These are phyloP conservation scores for Saturnispora sanitii DNA, from an alignment of 805 yeast species.

Conservation along the genomic window DNA sequence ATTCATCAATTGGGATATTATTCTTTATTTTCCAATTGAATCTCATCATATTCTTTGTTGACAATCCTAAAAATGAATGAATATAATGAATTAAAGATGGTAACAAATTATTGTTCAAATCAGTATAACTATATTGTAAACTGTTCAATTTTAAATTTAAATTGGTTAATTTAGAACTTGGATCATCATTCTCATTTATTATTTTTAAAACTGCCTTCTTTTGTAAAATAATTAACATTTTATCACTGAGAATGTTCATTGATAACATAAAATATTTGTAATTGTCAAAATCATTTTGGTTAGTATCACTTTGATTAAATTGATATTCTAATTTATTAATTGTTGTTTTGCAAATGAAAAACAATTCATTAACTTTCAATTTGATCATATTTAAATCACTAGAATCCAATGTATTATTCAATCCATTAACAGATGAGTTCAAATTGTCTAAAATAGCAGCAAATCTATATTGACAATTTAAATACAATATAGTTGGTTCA, in stretches of 20 bases:
- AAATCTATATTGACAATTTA: slow-evolving; percentile 22
- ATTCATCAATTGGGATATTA: slow-evolving; percentile 51
- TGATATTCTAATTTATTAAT: slow-evolving; percentile 29
- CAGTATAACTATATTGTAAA: slow-evolving; percentile 36
- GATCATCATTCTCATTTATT: slow-evolving; percentile 6
- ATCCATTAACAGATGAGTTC: slow-evolving; percentile 40
- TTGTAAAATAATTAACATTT: slow-evolving; percentile 37
- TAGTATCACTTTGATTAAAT: slow-evolving; percentile 11
- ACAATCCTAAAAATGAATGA: slow-evolving; percentile 43
- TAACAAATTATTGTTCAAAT: slow-evolving; percentile 41
- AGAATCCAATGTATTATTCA: slow-evolving; percentile 32
- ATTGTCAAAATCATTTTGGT: slow-evolving; percentile 28
- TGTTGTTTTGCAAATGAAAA: slow-evolving; percentile 39
- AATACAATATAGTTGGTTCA: slow-evolving; percentile 14
- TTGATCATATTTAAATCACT: slow-evolving; percentile 37
- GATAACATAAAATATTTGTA: slow-evolving; percentile 7
- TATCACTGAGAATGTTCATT: slow-evolving; percentile 43
- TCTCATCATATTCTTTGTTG: slow-evolving; percentile 27
- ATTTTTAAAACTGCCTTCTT: slow-evolving; percentile 27
- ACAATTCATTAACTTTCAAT: slow-evolving; percentile 39
- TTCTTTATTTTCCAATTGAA: slow-evolving; percentile 54
- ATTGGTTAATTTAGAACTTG: slow-evolving; percentile 2
- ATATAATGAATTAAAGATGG: slow-evolving; percentile 49
- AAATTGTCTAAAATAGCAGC: slow-evolving; percentile 44
- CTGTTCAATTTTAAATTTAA: slow-evolving; percentile 13